These are phyloP conservation scores for Darksidea phi DNA, from an alignment of 495 filamentous ascomycete genomes.

Conservation along the genomic window DNA sequence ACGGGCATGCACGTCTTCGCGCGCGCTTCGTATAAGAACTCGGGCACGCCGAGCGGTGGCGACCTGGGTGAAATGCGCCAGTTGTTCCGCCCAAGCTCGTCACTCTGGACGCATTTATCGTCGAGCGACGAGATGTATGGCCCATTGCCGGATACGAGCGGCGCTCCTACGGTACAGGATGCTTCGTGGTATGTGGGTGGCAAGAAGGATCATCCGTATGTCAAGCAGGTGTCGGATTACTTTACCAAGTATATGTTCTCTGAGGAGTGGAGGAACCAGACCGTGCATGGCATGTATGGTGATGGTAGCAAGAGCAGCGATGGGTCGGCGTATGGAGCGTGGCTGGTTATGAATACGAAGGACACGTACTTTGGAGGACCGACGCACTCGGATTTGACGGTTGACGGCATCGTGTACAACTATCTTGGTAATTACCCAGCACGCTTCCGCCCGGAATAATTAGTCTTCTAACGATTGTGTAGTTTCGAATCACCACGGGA, in stretches of 20 bases:
- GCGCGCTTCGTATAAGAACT: constrained; percentile 55
- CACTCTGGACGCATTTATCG: constrained; percentile 57
- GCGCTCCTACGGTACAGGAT: constrained; percentile 54
- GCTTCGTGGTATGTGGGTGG: constrained; percentile 58
- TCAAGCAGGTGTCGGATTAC: constrained; percentile 53
- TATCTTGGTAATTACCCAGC: constrained; percentile 42
- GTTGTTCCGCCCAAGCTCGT: constrained; percentile 55
- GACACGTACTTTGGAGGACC: constrained; percentile 61
- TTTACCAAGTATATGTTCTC: constrained; percentile 61
- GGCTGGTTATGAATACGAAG: constrained; percentile 59
- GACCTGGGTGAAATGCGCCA: constrained; percentile 58
- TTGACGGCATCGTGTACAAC: constrained; percentile 60
- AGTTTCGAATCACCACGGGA: constrained; percentile 59
- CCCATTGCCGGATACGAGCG: constrained; percentile 49
- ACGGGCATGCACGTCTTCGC: constrained; percentile 58
- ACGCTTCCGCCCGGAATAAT: too few relatives aligned
- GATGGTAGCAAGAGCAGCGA: constrained; percentile 53
- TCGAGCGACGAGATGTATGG: constrained; percentile 53
- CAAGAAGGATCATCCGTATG: constrained; percentile 50
- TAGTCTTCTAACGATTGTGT: too few relatives aligned
- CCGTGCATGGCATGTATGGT: constrained; percentile 55
- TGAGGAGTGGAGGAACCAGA: constrained; percentile 53
- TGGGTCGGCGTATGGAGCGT: constrained; percentile 52
- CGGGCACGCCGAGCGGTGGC: constrained; percentile 52
- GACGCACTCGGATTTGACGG: constrained; percentile 56